phyloP scores from a whole-genome alignment of 2,329 filamentous ascomycete species.

The Xylaria sp. region DNA sequence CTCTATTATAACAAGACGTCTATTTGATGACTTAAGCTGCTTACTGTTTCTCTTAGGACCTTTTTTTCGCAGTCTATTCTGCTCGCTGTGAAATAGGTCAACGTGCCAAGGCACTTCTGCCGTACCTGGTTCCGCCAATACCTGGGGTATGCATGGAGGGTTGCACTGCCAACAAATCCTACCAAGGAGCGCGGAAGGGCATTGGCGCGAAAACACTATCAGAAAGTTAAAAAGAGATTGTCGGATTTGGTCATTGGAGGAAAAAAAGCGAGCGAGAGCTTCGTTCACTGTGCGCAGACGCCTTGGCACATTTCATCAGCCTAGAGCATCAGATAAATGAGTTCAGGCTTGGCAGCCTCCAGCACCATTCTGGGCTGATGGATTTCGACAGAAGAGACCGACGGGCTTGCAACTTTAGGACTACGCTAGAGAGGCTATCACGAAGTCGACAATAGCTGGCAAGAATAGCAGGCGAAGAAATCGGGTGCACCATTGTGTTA shows the following conservation, averaged over 20 bases:
- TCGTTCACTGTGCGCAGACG: neutral
- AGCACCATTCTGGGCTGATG: neutral
- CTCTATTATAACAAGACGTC: neutral
- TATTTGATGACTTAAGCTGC: neutral
- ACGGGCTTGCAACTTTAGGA: neutral
- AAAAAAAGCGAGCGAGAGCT: constrained; percentile 7
- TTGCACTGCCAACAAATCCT: constrained; percentile 19
- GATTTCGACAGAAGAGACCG: neutral
- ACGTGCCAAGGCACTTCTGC: neutral
- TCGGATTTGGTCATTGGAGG: constrained; percentile 25
- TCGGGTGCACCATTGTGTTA: neutral
- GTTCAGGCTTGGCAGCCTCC: constrained; percentile 2
- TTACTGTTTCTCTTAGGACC: neutral
- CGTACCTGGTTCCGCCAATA: constrained; percentile 24
- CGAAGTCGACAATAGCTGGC: neutral
- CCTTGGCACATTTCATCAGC: neutral
- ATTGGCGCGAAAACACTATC: constrained; percentile 34
- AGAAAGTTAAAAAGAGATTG: neutral
- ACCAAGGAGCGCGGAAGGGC: constrained; percentile 7
- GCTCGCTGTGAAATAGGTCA: neutral
- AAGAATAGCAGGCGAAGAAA: neutral
- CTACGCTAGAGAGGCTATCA: neutral
- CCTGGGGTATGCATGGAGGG: constrained; percentile 31
- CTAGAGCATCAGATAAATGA: constrained; percentile 14
- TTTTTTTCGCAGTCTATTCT: neutral